phyloP scores from a whole-genome alignment of 2,329 filamentous ascomycete genomes.

The Macrophomina phaseolina region DNA sequence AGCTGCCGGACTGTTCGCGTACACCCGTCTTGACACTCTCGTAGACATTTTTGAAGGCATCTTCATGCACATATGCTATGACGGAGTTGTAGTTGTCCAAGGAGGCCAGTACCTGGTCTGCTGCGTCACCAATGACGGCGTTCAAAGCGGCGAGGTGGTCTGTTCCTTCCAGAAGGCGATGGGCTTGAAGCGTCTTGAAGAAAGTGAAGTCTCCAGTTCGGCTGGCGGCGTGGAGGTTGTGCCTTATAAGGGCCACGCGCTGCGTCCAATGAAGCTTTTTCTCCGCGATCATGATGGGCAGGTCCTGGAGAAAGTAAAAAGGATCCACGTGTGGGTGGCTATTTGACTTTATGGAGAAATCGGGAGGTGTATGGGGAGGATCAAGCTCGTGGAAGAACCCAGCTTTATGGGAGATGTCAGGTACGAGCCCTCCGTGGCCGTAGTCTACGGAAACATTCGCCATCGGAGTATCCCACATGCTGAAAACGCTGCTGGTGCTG shows the following conservation, averaged over 20 bases:
- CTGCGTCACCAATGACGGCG: constrained; percentile 48
- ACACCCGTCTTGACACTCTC: constrained; percentile 47
- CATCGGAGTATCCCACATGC: constrained; percentile 19
- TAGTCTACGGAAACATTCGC: constrained; percentile 3
- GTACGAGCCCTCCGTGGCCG: neutral
- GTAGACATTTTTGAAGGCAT: constrained; percentile 54
- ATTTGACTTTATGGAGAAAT: neutral
- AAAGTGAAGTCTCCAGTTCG: constrained; percentile 53
- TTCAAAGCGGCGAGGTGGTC: constrained; percentile 53
- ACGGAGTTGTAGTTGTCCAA: constrained; percentile 54
- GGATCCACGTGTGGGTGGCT: neutral
- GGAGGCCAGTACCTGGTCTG: constrained; percentile 50
- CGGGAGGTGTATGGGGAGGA: constrained; percentile 1
- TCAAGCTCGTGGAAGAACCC: constrained; percentile 15
- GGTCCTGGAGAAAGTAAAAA: neutral
- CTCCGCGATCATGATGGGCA: constrained; percentile 20
- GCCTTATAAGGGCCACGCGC: constrained; percentile 51
- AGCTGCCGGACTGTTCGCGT: constrained; percentile 20
- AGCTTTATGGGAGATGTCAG: constrained; percentile 8
- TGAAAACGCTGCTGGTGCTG: neutral
- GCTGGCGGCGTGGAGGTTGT: constrained; percentile 52
- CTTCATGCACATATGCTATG: constrained; percentile 54
- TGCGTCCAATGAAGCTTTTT: constrained; percentile 54
- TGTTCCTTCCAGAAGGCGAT: constrained; percentile 50
- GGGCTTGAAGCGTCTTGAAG: constrained; percentile 54